These are phyloP conservation scores for Pseudogymnoascus sp. DNA, from an alignment of 2,329 filamentous ascomycete species.

Conservation along the genomic window DNA sequence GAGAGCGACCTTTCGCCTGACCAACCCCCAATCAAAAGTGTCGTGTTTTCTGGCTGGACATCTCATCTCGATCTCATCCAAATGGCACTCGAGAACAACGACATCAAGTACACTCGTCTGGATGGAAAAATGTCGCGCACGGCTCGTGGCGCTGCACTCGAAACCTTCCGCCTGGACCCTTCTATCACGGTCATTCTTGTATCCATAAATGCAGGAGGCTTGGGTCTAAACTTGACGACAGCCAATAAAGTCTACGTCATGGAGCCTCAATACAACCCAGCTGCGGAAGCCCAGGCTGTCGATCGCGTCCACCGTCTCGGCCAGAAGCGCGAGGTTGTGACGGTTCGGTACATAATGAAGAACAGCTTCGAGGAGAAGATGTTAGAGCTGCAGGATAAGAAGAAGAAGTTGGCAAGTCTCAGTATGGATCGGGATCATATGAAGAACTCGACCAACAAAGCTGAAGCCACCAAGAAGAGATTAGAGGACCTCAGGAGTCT, in stretches of 20 bases:
- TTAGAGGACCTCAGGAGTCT: constrained; percentile 54
- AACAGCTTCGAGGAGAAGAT: constrained; percentile 93
- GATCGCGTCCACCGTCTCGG: constrained; percentile 89
- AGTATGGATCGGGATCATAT: constrained; percentile 59
- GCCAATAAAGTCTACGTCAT: constrained; percentile 89
- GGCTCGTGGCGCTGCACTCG: constrained; percentile 67
- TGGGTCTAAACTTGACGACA: constrained; percentile 83
- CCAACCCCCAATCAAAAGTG: constrained; percentile 77
- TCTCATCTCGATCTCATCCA: constrained; percentile 89
- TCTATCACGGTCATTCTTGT: constrained; percentile 75
- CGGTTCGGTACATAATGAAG: constrained; percentile 82
- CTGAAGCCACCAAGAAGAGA: constrained; percentile 30
- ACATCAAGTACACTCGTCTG: constrained; percentile 69
- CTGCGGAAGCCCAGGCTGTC: constrained; percentile 86
- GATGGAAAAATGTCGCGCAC: constrained; percentile 81
- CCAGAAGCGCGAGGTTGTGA: constrained; percentile 82
- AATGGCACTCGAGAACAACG: constrained; percentile 61
- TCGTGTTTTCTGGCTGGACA: constrained; percentile 96
- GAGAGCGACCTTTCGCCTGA: constrained; percentile 54
- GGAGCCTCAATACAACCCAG: constrained; percentile 97
- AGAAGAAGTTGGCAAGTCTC: constrained; percentile 81
- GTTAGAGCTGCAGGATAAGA: constrained; percentile 81
- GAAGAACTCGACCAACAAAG: constrained; percentile 21
- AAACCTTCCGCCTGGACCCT: constrained; percentile 66
- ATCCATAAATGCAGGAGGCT: constrained; percentile 84